A percentile compares a stretch with the other conserved stretches of the same genome.
These are phyloP conservation scores for Trichoderma sp. DNA, from an alignment of 2,329 filamentous ascomycete species.

Conservation along the genomic window DNA sequence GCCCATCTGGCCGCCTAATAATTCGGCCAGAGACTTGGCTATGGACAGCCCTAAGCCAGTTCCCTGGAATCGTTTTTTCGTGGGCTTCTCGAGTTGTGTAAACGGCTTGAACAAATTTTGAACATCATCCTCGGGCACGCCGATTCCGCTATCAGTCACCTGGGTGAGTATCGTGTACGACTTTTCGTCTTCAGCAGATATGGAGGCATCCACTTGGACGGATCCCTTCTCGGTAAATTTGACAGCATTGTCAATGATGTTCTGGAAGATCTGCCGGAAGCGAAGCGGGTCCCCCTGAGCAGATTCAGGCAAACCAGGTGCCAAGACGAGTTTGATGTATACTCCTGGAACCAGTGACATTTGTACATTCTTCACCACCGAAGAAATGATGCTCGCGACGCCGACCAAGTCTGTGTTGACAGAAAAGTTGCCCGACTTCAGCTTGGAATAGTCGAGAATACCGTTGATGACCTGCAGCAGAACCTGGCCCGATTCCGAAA, in stretches of 20 bases:
- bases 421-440: conserved; percentile 61
- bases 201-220: conserved; percentile 47
- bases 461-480: conserved; percentile 65
- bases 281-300: conserved; percentile 60
- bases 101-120: conserved; percentile 58
- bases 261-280: conserved; percentile 64
- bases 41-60: conserved; percentile 60
- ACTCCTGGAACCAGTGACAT: conserved; percentile 49
- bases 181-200: conserved; percentile 45
- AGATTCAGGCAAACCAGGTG: conserved; percentile 50
- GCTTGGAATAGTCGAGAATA: conserved; percentile 67
- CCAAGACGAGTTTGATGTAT: conserved; percentile 46
- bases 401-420: conserved; percentile 55
- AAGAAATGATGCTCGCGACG: conserved; percentile 47
- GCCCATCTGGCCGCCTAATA: conserved; percentile 55
- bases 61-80: conserved; percentile 56
- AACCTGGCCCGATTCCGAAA: conserved; percentile 60
- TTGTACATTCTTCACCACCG: conserved; percentile 54
- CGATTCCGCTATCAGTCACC: conserved; percentile 57
- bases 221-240: conserved; percentile 63
- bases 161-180: conserved; percentile 52
- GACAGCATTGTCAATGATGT: conserved; percentile 60
- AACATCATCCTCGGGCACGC: conserved; percentile 48
- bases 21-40: conserved; percentile 56
- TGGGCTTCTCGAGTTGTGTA: conserved; percentile 55